phyloP scores from a whole-genome alignment of 1,139 yeast species.

The Lodderomyces beijingensis region DNA sequence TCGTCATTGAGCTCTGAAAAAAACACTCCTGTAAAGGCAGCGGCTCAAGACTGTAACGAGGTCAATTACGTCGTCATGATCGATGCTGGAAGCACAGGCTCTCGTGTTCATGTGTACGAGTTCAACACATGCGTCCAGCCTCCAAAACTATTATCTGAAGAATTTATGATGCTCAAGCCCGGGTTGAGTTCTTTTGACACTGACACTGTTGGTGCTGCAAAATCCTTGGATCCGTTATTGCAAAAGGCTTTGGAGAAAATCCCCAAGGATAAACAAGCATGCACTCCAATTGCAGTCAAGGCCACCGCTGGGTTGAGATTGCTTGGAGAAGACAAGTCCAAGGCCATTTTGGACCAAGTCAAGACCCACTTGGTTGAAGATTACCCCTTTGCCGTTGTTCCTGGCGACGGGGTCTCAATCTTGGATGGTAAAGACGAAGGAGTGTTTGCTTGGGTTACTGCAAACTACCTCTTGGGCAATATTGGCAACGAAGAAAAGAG shows the following conservation, averaged over 20 bases:
- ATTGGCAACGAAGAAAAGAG: constrained; percentile 69
- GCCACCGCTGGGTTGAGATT: constrained; percentile 97
- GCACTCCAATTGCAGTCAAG: constrained; percentile 93
- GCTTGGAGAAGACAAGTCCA: constrained; percentile 71
- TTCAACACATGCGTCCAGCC: constrained; percentile 83
- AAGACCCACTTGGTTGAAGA: constrained; percentile 66
- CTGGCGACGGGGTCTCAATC: constrained; percentile 78
- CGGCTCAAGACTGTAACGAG: constrained; percentile 21
- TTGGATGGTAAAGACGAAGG: constrained; percentile 98
- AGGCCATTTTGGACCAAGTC: constrained; percentile 70
- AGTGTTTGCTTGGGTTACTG: constrained; percentile 98
- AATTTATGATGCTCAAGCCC: constrained; percentile 84
- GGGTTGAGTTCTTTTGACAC: constrained; percentile 85
- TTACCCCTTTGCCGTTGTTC: constrained; percentile 88
- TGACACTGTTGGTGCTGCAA: constrained; percentile 81
- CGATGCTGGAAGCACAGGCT: constrained; percentile 97
- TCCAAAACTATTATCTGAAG: constrained; percentile 74
- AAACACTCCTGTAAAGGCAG: constrained; percentile 6
- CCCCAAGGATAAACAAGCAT: constrained; percentile 65
- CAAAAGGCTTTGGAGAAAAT: constrained; percentile 68
- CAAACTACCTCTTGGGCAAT: constrained; percentile 87
- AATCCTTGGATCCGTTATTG: constrained; percentile 76
- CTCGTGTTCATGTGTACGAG: constrained; percentile 89
- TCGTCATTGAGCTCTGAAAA: constrained; percentile 2
- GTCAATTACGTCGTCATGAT: constrained; percentile 70